Conservation (phyloP, 1,284 basidiomycete species). For the Cutaneotrichosporon mucoides region DNA sequence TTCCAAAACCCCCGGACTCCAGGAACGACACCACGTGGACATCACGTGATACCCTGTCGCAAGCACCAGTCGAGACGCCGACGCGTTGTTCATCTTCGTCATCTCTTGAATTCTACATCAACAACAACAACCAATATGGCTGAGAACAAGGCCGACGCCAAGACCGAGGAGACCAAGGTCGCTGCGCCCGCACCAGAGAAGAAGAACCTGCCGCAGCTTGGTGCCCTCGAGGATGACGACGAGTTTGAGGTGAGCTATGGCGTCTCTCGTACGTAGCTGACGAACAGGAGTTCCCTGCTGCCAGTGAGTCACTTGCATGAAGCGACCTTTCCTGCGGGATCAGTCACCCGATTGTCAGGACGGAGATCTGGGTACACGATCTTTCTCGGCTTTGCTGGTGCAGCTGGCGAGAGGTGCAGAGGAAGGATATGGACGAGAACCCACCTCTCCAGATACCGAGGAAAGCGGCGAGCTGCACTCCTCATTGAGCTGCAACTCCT, state of each 20-base stretch:
- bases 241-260: constrained; percentile 49
- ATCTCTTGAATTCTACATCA: neutral
- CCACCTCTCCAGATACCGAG: no score
- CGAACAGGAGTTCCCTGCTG: constrained; percentile 44
- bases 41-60: neutral
- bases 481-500: no score
- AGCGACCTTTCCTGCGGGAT: neutral
- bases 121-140: constrained; percentile 15
- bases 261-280: constrained; percentile 1
- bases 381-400: no score
- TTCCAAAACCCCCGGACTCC: no score
- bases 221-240: constrained; percentile 51
- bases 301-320: constrained; percentile 24
- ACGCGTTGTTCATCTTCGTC: constrained; percentile 4
- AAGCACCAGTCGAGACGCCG: neutral
- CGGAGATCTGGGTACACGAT: no score
- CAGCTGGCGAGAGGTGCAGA: no score
- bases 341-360: no score
- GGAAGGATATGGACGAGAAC: no score
- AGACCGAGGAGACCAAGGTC: constrained; percentile 7
- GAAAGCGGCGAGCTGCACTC: no score
- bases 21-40: neutral
- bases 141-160: constrained; percentile 9
- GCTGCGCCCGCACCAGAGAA: constrained; percentile 21
- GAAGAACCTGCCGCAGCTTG: constrained; percentile 48